Conservation (phyloP, 352 stramenopile species). For the Phytopythium sindhum region DNA sequence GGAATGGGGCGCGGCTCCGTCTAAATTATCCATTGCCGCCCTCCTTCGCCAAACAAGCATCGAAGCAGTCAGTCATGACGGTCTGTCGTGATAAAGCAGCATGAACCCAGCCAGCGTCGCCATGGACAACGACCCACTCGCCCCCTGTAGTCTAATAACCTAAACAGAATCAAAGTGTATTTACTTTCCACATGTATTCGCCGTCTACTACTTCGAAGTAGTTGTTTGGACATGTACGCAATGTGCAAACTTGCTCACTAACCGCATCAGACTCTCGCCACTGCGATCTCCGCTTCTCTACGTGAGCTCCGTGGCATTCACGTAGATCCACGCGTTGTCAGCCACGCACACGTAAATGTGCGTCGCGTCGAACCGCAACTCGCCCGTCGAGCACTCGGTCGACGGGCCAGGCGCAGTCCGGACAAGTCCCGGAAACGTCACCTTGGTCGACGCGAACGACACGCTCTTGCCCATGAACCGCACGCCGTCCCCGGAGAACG, state of each 20-base stretch:
- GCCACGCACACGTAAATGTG: constrained; percentile 23
- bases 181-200: neutral
- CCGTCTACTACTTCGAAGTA: too few relatives aligned
- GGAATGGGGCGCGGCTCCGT: neutral
- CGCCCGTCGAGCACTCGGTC: constrained; percentile 14
- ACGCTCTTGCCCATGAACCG: constrained; percentile 1
- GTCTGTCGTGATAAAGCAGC: neutral
- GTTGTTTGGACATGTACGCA: neutral
- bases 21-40: neutral
- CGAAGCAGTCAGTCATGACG: too few relatives aligned
- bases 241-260: neutral
- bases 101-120: neutral
- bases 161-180: neutral
- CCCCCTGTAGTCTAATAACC: neutral
- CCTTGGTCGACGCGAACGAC: constrained; percentile 6
- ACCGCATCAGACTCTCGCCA: too few relatives aligned
- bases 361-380: constrained; percentile 21
- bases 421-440: constrained; percentile 14
- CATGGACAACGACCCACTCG: too few relatives aligned
- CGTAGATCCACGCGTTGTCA: neutral
- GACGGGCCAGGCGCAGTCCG: constrained; percentile 6
- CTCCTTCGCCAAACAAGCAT: too few relatives aligned
- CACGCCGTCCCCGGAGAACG: neutral
- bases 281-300: too few relatives aligned
- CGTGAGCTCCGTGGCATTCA: neutral